Base-by-base conservation (phyloP, 2,329 filamentous ascomycete species). In the Aspergillus fijiensis region DNA sequence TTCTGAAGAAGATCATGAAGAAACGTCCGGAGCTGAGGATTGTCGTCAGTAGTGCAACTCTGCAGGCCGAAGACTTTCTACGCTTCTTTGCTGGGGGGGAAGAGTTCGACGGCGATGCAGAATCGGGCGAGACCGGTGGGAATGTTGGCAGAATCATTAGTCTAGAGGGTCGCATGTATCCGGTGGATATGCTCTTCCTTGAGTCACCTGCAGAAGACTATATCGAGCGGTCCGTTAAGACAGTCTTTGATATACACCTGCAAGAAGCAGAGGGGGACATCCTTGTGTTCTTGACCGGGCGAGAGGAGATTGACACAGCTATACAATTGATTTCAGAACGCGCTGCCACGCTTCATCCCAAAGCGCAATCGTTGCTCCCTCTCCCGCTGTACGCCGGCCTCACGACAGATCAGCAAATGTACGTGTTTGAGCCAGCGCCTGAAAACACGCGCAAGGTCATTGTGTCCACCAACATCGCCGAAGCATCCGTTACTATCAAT, bases 401-500 rank as follows among this genome's bases (percentile, higher is more conserved):
- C 5, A 87, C 92, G 2, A 92, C 89, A 9, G 93, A 97, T 65
- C 88, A 97, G 70, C 95, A 98, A 72, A 94, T 96, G 87, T 93
- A 93, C 65, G 89, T 98, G 47, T 98, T 98, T 72, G 92, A 96
- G 68, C 87, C 89, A 57, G 81, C 92, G 2, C 87, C 91, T 0
- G 87, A 91, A 62, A 89, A 93, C 60, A 93, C 88, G 1, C 85
- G 95, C 48, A 98, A 98, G 72, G 90, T 97, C 45, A 90, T 99
- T 39, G 88, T 97, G 65, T 89, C 91, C 4, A 98, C 95, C 60
- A 98, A 98, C 72, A 97, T 98, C 65, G 92, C 95, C 12, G 95
- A 99, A 79, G 94, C 95, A 4, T 96, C 92, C 1, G 89, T 99
- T 49, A 98, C 95, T 16, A 96, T 98, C 58, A 89, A 95, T 56